Conservation (phyloP, 345 rosid species). For the Trapa incisa region DNA sequence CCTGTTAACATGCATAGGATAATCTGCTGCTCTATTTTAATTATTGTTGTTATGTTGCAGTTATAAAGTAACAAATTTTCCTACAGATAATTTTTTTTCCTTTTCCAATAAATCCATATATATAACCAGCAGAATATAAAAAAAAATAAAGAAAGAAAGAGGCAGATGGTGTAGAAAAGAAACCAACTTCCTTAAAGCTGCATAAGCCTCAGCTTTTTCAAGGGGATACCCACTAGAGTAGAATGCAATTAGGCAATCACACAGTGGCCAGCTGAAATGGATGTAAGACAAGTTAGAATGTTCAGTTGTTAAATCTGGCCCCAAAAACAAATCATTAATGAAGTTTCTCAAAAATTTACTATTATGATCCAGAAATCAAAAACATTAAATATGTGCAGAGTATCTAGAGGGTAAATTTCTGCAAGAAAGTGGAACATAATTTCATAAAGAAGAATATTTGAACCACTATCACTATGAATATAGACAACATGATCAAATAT, state of each 20-base stretch:
- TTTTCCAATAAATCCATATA: background rate
- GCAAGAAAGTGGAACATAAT: background rate
- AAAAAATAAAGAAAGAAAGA: background rate
- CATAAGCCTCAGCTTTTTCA: constrained; percentile 66
- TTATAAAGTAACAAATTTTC: background rate
- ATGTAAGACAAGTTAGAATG: constrained; percentile 5
- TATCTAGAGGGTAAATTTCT: background rate
- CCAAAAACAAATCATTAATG: background rate
- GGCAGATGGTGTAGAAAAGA: background rate
- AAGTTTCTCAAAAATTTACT: background rate
- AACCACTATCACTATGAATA: background rate
- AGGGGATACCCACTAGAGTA: constrained; percentile 91
- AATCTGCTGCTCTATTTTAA: background rate
- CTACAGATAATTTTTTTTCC: background rate
- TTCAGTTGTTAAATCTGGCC: background rate
- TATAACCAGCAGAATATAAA: background rate
- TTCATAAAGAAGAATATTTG: background rate
- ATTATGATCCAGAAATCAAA: background rate
- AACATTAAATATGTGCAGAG: background rate
- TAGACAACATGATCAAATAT: background rate
- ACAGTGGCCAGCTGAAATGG: constrained; percentile 80
- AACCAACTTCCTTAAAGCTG: constrained; percentile 81
- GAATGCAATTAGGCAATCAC: constrained; percentile 96
- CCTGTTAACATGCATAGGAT: background rate
- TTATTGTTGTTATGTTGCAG: background rate